These are phyloP conservation scores for Podospora sp. DNA, from an alignment of 495 filamentous ascomycete genomes.

Conservation along the genomic window DNA sequence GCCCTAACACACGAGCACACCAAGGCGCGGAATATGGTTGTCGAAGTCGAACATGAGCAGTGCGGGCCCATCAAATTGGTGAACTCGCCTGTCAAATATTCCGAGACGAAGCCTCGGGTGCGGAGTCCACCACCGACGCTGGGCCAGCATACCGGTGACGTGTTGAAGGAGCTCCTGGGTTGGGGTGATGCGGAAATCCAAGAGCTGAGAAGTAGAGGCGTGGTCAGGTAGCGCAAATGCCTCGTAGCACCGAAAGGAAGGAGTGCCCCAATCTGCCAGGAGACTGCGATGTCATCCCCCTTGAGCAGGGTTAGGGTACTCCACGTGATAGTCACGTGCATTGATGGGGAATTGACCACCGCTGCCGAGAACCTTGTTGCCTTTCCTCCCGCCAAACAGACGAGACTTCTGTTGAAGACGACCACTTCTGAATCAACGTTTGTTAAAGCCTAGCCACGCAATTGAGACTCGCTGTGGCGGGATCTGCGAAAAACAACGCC, in stretches of 20 bases:
- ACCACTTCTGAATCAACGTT: neutral
- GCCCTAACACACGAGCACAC: conserved; percentile 88
- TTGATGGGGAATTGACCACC: neutral
- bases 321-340: conserved; percentile 22
- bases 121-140: conserved; percentile 80
- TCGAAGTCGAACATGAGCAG: conserved; percentile 76
- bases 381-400: neutral
- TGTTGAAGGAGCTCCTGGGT: conserved; percentile 68
- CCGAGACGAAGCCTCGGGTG: conserved; percentile 75
- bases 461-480: neutral
- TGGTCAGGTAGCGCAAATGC: conserved; percentile 58
- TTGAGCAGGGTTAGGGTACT: conserved; percentile 21
- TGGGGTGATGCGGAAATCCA: conserved; percentile 64
- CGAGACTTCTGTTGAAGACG: neutral
- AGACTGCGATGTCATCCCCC: neutral
- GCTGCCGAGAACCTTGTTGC: neutral
- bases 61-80: conserved; percentile 88
- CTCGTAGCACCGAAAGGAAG: neutral
- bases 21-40: conserved; percentile 82
- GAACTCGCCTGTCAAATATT: conserved; percentile 96
- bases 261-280: neutral
- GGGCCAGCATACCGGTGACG: conserved; percentile 90
- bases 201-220: conserved; percentile 65
- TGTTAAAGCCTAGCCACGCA: neutral
- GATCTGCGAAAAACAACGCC: too few relatives aligned